Evolutionary conservation across 371 early-diverging fungal species (phyloP).

Genomic region (Mycotypha africana): DNA sequence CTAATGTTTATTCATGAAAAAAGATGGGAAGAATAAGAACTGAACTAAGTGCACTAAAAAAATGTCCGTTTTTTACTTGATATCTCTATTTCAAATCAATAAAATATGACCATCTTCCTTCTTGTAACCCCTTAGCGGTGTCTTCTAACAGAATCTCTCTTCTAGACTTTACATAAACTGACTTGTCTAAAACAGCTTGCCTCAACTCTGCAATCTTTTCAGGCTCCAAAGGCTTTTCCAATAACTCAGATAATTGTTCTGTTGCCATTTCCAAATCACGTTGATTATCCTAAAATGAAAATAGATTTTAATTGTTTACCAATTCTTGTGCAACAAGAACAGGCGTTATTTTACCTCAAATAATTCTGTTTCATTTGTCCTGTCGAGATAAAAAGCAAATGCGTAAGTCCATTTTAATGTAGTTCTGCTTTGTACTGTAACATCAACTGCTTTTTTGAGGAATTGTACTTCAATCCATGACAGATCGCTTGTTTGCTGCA

Average conservation of each 20-base stretch:
- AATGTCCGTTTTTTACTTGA: not conserved
- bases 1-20: no score
- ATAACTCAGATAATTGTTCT: conserved; percentile 83
- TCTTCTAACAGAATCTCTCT: conserved; percentile 79
- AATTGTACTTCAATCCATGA: conserved; percentile 99
- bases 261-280: conserved; percentile 94
- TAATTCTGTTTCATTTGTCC: conserved; percentile 81
- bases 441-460: conserved; percentile 87
- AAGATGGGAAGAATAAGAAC: not conserved
- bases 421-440: conserved; percentile 78
- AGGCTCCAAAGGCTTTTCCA: conserved; percentile 80
- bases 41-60: not conserved
- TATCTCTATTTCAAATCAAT: conserved; percentile 30
- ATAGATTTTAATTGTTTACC: not conserved
- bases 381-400: conserved; percentile 90
- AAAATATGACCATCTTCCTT: conserved; percentile 68
- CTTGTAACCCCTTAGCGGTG: conserved; percentile 72
- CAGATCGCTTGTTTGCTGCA: conserved; percentile 83
- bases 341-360: conserved; percentile 73
- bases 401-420: conserved; percentile 97
- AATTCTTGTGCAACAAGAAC: no score
- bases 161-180: conserved; percentile 71
- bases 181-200: conserved; percentile 80
- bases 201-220: conserved; percentile 74
- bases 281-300: conserved; percentile 76